Evolutionary conservation across 495 filamentous ascomycete genomes (phyloP).

Genomic region (Lasiosphaeria hispida): DNA sequence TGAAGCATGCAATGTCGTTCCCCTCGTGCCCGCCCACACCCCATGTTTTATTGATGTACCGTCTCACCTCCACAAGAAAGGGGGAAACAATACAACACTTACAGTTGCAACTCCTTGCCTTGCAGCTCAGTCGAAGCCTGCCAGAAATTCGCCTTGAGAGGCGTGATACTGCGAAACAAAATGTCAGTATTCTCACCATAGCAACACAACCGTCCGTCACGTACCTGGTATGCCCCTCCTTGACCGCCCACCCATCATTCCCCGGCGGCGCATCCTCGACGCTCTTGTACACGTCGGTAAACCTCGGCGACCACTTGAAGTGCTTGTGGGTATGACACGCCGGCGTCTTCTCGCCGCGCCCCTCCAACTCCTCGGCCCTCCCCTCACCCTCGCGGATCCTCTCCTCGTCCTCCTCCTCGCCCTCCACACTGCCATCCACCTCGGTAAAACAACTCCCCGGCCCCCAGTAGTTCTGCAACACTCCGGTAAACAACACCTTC

Average conservation of each 20-base stretch:
- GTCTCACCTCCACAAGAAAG: not conserved
- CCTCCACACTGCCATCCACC: slow-evolving; percentile 58
- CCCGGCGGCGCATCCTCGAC: slow-evolving; percentile 77
- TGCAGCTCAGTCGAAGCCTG: slow-evolving; percentile 59
- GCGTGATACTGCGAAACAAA: slow-evolving; percentile 65
- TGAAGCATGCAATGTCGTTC: slow-evolving; percentile 15
- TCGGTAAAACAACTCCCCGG: slow-evolving; percentile 79
- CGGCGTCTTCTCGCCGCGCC: slow-evolving; percentile 23
- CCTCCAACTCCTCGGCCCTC: slow-evolving; percentile 29
- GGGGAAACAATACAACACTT: slow-evolving; percentile 50
- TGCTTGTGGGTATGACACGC: slow-evolving; percentile 67
- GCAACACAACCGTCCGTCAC: slow-evolving; percentile 22
- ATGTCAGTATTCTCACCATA: not conserved
- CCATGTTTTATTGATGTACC: not conserved
- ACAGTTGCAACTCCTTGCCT: slow-evolving; percentile 81
- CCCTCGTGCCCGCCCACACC: slow-evolving; percentile 2
- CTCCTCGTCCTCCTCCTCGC: slow-evolving; percentile 63
- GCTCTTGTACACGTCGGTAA: slow-evolving; percentile 78
- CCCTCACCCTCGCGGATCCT: slow-evolving; percentile 61
- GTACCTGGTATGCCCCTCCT: slow-evolving; percentile 84
- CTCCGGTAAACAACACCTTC: slow-evolving; percentile 73
- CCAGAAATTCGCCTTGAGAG: slow-evolving; percentile 89
- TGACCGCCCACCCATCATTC: slow-evolving; percentile 93
- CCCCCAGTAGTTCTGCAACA: slow-evolving; percentile 86
- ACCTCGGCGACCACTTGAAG: slow-evolving; percentile 91